These are phyloP conservation scores for Blastocladiella britannica DNA, from an alignment of 192 early-diverging fungal species.

Conservation along the genomic window DNA sequence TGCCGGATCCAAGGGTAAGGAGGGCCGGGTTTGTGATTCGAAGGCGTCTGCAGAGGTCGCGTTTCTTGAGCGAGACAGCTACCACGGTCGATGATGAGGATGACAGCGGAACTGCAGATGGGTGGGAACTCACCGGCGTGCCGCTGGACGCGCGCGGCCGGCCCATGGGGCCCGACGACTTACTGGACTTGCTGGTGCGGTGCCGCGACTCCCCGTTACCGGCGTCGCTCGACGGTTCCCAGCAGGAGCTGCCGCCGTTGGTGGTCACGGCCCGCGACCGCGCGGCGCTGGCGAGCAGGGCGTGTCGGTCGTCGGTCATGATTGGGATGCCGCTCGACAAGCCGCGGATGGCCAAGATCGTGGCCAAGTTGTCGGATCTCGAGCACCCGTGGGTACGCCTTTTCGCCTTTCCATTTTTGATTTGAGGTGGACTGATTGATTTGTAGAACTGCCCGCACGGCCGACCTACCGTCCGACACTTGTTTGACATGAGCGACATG, in stretches of 20 bases:
- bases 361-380: conserved; percentile 58
- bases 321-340: conserved; percentile 61
- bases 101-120: no score
- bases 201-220: no score
- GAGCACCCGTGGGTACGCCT: conserved; percentile 79
- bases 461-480: conserved; percentile 78
- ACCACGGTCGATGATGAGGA: no score
- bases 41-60: no score
- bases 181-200: no score
- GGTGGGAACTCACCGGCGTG: no score
- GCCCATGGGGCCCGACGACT: no score
- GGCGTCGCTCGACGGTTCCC: no score
- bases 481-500: conserved; percentile 23
- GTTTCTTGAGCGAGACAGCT: no score
- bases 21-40: background rate
- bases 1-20: background rate
- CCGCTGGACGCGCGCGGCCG: no score
- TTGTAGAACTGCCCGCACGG: conserved; percentile 86
- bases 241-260: no score
- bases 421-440: background rate
- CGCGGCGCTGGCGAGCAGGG: conserved; percentile 11
- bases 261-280: background rate
- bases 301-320: conserved; percentile 78
- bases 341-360: conserved; percentile 56
- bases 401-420: no score